Percentiles rank a stretch among this genome's conserved stretches.
Conservation (phyloP, 805 yeast genomes). For the Novakomyces olei region DNA sequence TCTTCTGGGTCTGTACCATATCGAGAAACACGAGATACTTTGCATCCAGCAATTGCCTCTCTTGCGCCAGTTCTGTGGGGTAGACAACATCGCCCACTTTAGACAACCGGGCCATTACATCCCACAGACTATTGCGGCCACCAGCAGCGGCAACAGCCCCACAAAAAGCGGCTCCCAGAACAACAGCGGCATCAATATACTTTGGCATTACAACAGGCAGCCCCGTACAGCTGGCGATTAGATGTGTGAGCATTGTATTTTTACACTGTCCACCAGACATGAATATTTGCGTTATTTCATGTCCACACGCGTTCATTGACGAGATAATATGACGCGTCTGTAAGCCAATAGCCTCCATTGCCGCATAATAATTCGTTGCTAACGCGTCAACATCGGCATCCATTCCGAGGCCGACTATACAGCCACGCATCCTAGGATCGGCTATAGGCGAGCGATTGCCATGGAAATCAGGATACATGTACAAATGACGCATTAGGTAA, state of each 20-base stretch:
- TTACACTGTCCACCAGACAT: slow-evolving; percentile 96
- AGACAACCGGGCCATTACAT: slow-evolving; percentile 61
- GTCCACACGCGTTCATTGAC: slow-evolving; percentile 63
- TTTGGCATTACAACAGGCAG: slow-evolving; percentile 80
- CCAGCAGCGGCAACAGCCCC: slow-evolving; percentile 80
- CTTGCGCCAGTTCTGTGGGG: slow-evolving; percentile 42
- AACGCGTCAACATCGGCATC: slow-evolving; percentile 66
- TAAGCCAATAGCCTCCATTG: slow-evolving; percentile 92
- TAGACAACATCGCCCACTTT: slow-evolving; percentile 61
- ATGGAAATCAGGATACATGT: slow-evolving; percentile 88
- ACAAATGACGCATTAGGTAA: slow-evolving; percentile 59
- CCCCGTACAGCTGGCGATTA: slow-evolving; percentile 83
- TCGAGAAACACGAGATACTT: slow-evolving; percentile 74
- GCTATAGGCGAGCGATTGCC: slow-evolving; percentile 98
- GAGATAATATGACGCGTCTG: slow-evolving; percentile 91
- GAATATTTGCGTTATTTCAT: slow-evolving; percentile 48
- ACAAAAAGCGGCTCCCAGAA: slow-evolving; percentile 79
- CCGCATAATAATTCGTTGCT: slow-evolving; percentile 71
- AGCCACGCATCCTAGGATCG: slow-evolving; percentile 79
- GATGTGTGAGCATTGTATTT: slow-evolving; percentile 67
- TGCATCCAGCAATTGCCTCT: slow-evolving; percentile 45
- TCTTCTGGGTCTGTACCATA: slow-evolving; percentile 60
- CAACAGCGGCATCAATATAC: slow-evolving; percentile 92
- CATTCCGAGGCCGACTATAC: slow-evolving; percentile 82
- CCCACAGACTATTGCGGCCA: slow-evolving; percentile 33